Conservation (phyloP, 345 rosid genomes). For the Camelina sativa region DNA sequence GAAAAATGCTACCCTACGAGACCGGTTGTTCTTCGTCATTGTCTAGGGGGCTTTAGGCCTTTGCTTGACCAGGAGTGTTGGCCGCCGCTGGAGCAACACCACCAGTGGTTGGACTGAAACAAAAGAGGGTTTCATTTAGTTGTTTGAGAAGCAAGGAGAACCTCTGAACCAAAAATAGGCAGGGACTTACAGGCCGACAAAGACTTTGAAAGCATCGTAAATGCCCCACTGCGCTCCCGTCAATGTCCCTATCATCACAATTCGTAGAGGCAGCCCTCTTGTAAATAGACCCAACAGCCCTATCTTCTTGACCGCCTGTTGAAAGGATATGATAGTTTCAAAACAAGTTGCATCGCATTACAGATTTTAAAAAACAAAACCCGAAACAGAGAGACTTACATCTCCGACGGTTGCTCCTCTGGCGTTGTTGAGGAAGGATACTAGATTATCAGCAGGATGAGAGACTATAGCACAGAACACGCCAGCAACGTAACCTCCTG, state of each 20-base stretch:
- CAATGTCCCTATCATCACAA: slow-evolving; percentile 95
- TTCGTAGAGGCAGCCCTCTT: slow-evolving; percentile 89
- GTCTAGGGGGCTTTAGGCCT: slow-evolving; percentile 6
- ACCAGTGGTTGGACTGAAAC: slow-evolving; percentile 87
- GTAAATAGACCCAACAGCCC: slow-evolving; percentile 90
- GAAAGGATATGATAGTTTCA: not conserved
- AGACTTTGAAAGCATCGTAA: slow-evolving; percentile 93
- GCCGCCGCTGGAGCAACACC: slow-evolving; percentile 68
- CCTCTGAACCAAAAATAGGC: slow-evolving; percentile 1
- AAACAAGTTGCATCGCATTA: not conserved
- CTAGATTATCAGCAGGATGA: slow-evolving; percentile 94
- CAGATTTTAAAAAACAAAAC: not conserved
- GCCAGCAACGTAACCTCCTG: slow-evolving; percentile 90
- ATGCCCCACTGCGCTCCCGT: slow-evolving; percentile 95
- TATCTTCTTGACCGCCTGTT: slow-evolving; percentile 88
- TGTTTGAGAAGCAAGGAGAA: not conserved
- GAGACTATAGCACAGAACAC: slow-evolving; percentile 88
- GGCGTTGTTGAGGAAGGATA: slow-evolving; percentile 93
- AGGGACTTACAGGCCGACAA: slow-evolving; percentile 85
- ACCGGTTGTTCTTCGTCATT: slow-evolving; percentile 3
- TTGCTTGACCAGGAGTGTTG: slow-evolving; percentile 34
- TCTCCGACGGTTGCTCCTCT: slow-evolving; percentile 96
- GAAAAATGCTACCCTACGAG: slow-evolving; percentile 12
- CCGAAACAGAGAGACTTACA: slow-evolving; percentile 51
- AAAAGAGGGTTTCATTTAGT: slow-evolving; percentile 11